These are phyloP conservation scores for Lodderomyces jiufengensis DNA, from an alignment of 1,139 yeast genomes.

Conservation along the genomic window DNA sequence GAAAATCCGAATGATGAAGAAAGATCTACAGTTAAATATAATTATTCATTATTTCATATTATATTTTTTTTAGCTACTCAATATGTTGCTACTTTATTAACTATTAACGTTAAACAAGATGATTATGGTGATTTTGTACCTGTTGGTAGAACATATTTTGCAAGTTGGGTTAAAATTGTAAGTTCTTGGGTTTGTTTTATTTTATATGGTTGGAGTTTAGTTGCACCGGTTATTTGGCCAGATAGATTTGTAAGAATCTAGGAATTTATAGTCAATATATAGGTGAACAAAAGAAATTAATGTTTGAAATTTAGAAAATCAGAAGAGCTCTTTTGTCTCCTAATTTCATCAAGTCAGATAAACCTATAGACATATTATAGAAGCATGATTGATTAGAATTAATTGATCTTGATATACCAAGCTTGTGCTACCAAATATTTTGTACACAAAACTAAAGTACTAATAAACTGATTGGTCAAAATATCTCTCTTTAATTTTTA, in stretches of 20 bases:
- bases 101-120: slow-evolving; percentile 85
- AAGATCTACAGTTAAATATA: slow-evolving; percentile 68
- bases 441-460: too few relatives aligned
- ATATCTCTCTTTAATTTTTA: too few relatives aligned
- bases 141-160: slow-evolving; percentile 94
- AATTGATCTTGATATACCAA: too few relatives aligned
- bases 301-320: too few relatives aligned
- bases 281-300: too few relatives aligned
- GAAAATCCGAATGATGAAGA: slow-evolving; percentile 52
- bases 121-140: slow-evolving; percentile 89
- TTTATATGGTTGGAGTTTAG: slow-evolving; percentile 84
- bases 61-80: slow-evolving; percentile 95
- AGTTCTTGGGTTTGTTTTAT: slow-evolving; percentile 90
- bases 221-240: slow-evolving; percentile 89
- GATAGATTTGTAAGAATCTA: slow-evolving; percentile 57
- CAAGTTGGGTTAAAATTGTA: slow-evolving; percentile 89
- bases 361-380: too few relatives aligned
- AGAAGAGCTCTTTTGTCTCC: too few relatives aligned
- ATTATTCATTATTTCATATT: slow-evolving; percentile 83
- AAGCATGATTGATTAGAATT: too few relatives aligned
- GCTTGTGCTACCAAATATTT: too few relatives aligned
- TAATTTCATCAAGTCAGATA: too few relatives aligned
- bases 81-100: slow-evolving; percentile 90
- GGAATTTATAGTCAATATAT: slow-evolving; percentile 3
- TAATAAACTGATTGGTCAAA: too few relatives aligned